A percentile compares a stretch with the other conserved stretches of the same genome.
Conservation (phyloP, 2,329 filamentous ascomycete genomes). For the Aaosphaeria pasadenensis region DNA sequence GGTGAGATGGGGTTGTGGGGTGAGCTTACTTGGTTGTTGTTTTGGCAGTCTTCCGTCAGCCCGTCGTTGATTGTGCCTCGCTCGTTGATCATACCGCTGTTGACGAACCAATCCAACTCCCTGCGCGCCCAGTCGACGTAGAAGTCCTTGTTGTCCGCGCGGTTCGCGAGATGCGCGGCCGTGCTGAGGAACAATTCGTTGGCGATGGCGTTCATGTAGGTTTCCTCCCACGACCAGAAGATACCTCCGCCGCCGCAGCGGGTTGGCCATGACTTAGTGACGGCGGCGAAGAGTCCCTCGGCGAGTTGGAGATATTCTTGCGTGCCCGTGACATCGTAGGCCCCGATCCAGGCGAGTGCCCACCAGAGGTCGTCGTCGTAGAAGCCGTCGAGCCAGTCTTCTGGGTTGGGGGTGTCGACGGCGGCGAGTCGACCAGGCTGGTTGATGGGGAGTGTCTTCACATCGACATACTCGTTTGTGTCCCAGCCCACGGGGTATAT, state of each 20-base stretch:
- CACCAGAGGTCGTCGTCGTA: constrained; percentile 54
- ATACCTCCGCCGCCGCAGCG: constrained; percentile 48
- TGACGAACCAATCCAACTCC: constrained; percentile 52
- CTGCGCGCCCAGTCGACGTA: constrained; percentile 48
- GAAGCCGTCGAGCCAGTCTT: constrained; percentile 41
- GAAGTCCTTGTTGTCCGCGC: constrained; percentile 36
- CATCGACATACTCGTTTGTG: constrained; percentile 6
- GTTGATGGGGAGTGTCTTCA: constrained; percentile 8
- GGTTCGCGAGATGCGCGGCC: constrained; percentile 55
- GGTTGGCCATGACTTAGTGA: constrained; percentile 37
- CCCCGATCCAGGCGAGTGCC: constrained; percentile 53
- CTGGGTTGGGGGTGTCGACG: constrained; percentile 11
- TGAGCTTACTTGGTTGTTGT: constrained; percentile 42
- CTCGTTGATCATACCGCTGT: constrained; percentile 47
- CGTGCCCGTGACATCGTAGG: constrained; percentile 52
- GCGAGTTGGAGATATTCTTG: constrained; percentile 46
- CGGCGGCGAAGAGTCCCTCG: constrained; percentile 48
- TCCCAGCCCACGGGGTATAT: constrained; percentile 20
- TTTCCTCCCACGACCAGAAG: constrained; percentile 46
- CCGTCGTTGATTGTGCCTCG: constrained; percentile 55
- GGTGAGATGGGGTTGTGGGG: neutral
- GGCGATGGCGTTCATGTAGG: constrained; percentile 53
- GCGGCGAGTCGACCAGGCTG: neutral
- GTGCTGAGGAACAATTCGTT: constrained; percentile 57
- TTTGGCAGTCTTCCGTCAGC: constrained; percentile 49